Evolutionary conservation across 2,329 filamentous ascomycete species (phyloP), one percentile per base, ranked within the genome.

Genomic region (Neophaeococcomyces aloes): DNA sequence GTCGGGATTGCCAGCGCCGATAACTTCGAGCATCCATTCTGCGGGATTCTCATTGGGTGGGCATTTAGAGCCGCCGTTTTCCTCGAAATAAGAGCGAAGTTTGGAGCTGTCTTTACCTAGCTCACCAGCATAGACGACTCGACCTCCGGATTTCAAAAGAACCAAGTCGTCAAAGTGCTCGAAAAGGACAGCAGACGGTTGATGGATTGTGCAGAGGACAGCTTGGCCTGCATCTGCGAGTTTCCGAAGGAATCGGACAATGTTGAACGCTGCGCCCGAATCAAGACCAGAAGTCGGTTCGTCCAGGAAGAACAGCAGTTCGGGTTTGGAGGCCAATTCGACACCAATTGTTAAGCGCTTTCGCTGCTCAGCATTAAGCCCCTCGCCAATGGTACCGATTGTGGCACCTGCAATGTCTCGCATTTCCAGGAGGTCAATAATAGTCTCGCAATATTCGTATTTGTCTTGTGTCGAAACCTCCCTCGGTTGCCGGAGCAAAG

Each of bases 201-300:
- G 87, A 61, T 94, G 87, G 51, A 94, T 94, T 0, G 87, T 94
- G 65, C 85, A 91, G 2, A 94, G 74, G 53, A 94, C 86, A 5
- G 86, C 86, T 60, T 94, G 87, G 1, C 86, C 87, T 3, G 83
- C 82, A 30, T 76, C 72, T 1, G 77, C 74, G 2, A 81, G 64
- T 53, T 79, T 78, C 4, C 75, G 68, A 4, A 81, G 61, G 47
- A 81, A 78, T 0, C 74, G 68, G 4, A 79, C 67, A 47, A 79
- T 79, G 52, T 78, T 76, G 51, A 73, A 79, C 2, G 83, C 74
- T 4, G 79, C 78, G 38, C 80, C 73, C 3, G 78, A 79, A 51
- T 86, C 82, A 0, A 86, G 67, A n/a, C 78, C 77, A 1, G 73
- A 77, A 0, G 76, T 80, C 0, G 77, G 77, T 51, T 80, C 76